A percentile compares a stretch with the other conserved stretches of the same genome.
These are phyloP conservation scores for Tricholoma hemisulphureum DNA, from an alignment of 768 basidiomycete species.

Conservation along the genomic window DNA sequence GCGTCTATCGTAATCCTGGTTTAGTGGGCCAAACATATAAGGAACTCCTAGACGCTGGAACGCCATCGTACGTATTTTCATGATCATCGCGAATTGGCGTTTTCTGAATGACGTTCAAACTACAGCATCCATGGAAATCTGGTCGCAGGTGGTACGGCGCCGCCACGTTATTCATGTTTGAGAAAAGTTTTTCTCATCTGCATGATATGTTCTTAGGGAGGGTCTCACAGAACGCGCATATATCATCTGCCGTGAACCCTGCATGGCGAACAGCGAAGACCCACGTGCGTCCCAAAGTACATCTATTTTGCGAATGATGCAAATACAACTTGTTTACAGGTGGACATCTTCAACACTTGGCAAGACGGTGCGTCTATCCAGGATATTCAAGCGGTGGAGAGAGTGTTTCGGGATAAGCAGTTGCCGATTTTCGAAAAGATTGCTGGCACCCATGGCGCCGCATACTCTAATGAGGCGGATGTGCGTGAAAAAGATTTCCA, in stretches of 20 bases:
- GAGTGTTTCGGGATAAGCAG: constrained; percentile 19
- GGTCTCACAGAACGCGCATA: constrained; percentile 32
- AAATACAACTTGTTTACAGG: not conserved
- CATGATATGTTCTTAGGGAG: constrained; percentile 17
- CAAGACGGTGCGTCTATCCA: constrained; percentile 11
- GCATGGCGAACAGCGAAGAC: constrained; percentile 38
- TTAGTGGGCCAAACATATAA: constrained; percentile 21
- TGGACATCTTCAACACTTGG: constrained; percentile 17
- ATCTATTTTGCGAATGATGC: not conserved
- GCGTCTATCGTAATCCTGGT: constrained; percentile 13
- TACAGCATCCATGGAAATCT: constrained; percentile 18
- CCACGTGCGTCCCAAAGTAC: constrained; percentile 30
- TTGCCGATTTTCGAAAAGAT: constrained; percentile 27
- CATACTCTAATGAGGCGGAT: constrained; percentile 38
- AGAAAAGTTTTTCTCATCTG: not conserved
- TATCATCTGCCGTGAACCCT: constrained; percentile 32
- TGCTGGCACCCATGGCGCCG: constrained; percentile 26
- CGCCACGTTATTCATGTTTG: not conserved
- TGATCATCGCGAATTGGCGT: not conserved
- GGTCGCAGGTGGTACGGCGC: constrained; percentile 20
- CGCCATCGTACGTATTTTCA: constrained; percentile 4
- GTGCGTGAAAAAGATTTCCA: constrained; percentile 28
- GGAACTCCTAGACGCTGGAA: constrained; percentile 19
- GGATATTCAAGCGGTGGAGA: constrained; percentile 18
- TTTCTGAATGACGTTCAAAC: not conserved